phyloP scores from a whole-genome alignment of 2,329 filamentous ascomycete species.

The Shiraia bambusicola region DNA sequence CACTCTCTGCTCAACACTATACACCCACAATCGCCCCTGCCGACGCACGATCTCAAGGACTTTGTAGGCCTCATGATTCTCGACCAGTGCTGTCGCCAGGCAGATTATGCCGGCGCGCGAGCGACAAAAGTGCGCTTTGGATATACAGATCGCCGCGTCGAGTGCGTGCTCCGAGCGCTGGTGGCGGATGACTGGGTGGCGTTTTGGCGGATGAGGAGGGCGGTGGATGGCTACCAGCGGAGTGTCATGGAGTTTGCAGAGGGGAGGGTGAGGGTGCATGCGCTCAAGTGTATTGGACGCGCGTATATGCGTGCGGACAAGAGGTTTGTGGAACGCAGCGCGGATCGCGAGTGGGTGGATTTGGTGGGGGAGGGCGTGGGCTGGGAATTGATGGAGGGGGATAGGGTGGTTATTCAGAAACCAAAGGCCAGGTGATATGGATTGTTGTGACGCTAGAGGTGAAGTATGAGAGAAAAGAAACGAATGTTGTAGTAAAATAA shows the following conservation, averaged over 20 bases:
- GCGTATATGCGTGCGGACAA: slow-evolving; percentile 75
- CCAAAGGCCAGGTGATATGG: slow-evolving; percentile 48
- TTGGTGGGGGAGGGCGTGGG: slow-evolving; percentile 74
- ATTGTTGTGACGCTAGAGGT: not conserved
- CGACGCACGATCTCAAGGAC: slow-evolving; percentile 72
- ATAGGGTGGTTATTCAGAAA: slow-evolving; percentile 74
- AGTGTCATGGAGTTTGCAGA: slow-evolving; percentile 81
- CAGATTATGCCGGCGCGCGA: slow-evolving; percentile 73
- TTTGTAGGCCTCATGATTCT: slow-evolving; percentile 79
- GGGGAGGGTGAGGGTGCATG: slow-evolving; percentile 69
- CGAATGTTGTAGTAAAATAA: not conserved
- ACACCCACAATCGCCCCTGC: slow-evolving; percentile 67
- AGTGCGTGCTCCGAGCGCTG: slow-evolving; percentile 67
- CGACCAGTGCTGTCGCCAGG: slow-evolving; percentile 82
- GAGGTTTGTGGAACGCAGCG: slow-evolving; percentile 67
- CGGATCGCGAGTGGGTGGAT: slow-evolving; percentile 70
- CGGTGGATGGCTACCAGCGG: slow-evolving; percentile 77
- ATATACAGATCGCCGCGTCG: slow-evolving; percentile 68
- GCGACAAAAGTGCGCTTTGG: slow-evolving; percentile 62
- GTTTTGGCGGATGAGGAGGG: slow-evolving; percentile 70
- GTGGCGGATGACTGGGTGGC: slow-evolving; percentile 79
- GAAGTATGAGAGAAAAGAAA: no score
- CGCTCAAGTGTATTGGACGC: slow-evolving; percentile 82
- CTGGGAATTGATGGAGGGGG: slow-evolving; percentile 73
- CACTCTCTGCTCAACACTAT: slow-evolving; percentile 74